A percentile compares a stretch with the other conserved stretches of the same genome.
Conservation (phyloP, 257 asterid genomes). For the Solanum lignicaule region DNA sequence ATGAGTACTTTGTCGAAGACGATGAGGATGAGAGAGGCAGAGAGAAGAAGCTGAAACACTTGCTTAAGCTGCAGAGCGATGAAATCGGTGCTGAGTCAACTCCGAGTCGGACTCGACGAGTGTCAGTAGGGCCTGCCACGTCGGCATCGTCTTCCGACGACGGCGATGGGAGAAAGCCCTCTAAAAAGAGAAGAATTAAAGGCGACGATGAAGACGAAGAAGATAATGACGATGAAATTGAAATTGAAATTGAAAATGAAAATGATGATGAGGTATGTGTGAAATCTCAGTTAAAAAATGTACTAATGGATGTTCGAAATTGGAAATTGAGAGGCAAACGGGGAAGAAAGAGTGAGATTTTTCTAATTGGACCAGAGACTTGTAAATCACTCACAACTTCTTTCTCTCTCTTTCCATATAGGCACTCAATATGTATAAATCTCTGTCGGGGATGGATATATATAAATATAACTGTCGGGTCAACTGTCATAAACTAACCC, state of each 20-base stretch:
- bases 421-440: slow-evolving; percentile 2
- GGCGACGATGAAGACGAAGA: slow-evolving; percentile 32
- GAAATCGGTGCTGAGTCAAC: slow-evolving; percentile 13
- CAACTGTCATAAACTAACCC: slow-evolving; percentile 82
- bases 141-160: slow-evolving; percentile 33
- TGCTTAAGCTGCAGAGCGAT: slow-evolving; percentile 41
- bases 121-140: slow-evolving; percentile 14
- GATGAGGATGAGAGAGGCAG: slow-evolving; percentile 56
- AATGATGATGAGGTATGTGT: slow-evolving; percentile 28
- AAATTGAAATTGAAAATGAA: slow-evolving; percentile 39
- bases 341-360: slow-evolving; percentile 2
- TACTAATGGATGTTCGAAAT: background rate
- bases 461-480: slow-evolving; percentile 54
- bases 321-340: background rate
- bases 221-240: slow-evolving; percentile 14
- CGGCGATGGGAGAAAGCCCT: slow-evolving; percentile 32
- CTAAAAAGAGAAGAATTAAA: slow-evolving; percentile 63
- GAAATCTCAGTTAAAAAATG: background rate
- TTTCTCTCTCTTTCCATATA: slow-evolving; percentile 21
- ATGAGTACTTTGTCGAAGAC: slow-evolving; percentile 41
- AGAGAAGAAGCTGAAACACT: slow-evolving; percentile 73
- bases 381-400: slow-evolving; percentile 5
- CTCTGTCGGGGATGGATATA: slow-evolving; percentile 12
- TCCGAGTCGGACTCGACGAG: slow-evolving; percentile 33
- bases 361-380: slow-evolving; percentile 19